These are phyloP conservation scores for Chrysosporium queenslandicum DNA, from an alignment of 2,329 filamentous ascomycete genomes.

Conservation along the genomic window DNA sequence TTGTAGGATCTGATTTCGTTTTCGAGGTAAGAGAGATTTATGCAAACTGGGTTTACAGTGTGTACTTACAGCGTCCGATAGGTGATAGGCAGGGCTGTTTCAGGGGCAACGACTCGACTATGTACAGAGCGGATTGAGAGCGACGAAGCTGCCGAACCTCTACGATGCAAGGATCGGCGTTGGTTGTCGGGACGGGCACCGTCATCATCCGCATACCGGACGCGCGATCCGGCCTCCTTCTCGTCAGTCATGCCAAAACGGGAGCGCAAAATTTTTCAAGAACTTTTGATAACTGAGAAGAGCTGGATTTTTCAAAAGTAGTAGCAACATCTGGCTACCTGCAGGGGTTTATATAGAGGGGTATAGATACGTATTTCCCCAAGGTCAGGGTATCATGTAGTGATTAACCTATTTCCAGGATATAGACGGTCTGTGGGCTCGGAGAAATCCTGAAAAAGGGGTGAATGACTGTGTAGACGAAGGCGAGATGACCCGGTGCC, in stretches of 20 bases:
- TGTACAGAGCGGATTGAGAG: conserved; percentile 14
- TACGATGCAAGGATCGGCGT: conserved; percentile 10
- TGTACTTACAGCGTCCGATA: conserved; percentile 15
- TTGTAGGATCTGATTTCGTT: conserved; percentile 15
- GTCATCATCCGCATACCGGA: conserved; percentile 15
- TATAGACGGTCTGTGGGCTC: not conserved
- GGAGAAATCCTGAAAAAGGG: not conserved
- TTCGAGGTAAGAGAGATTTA: not conserved
- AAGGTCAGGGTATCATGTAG: not conserved
- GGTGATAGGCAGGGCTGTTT: conserved; percentile 16
- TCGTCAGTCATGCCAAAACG: conserved; percentile 6
- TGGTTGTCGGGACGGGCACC: conserved; percentile 5
- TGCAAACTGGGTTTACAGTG: not conserved
- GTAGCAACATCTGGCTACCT: not conserved
- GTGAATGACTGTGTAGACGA: not conserved
- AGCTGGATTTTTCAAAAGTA: not conserved
- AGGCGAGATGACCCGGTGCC: not conserved
- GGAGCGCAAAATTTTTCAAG: not conserved
- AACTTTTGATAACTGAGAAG: not conserved
- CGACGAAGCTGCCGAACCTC: conserved; percentile 12
- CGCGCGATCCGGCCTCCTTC: conserved; percentile 9
- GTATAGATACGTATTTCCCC: not conserved
- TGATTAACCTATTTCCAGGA: not conserved
- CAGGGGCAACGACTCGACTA: conserved; percentile 14
- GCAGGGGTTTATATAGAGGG: conserved; percentile 11